phyloP scores from a whole-genome alignment of 352 stramenopile genomes.

The Globisporangium camurandrum region DNA sequence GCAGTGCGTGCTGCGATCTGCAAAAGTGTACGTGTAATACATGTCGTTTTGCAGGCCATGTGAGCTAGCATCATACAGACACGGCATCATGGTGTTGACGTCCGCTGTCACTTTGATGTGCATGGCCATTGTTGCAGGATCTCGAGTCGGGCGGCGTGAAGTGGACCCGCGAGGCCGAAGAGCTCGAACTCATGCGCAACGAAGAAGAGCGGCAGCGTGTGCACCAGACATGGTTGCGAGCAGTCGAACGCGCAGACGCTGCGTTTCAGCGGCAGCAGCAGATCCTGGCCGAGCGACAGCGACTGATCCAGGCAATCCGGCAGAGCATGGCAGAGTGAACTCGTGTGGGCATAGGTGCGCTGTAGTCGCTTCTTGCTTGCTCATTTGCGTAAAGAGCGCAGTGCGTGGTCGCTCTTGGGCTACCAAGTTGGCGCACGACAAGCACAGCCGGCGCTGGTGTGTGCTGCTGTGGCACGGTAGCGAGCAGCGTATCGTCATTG shows the following conservation, averaged over 20 bases:
- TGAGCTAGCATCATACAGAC: neutral
- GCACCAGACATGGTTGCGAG: constrained; percentile 44
- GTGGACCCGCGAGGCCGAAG: constrained; percentile 35
- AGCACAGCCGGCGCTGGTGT: no score
- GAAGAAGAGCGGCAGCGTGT: constrained; percentile 52
- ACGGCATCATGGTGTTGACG: no score
- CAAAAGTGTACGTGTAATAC: constrained; percentile 21
- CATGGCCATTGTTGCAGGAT: neutral
- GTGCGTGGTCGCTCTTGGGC: no score
- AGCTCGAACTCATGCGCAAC: constrained; percentile 42
- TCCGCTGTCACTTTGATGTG: no score
- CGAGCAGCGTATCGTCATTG: no score
- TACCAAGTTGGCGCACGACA: no score
- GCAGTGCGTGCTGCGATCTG: constrained; percentile 41
- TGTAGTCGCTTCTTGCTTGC: no score
- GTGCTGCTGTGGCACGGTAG: no score
- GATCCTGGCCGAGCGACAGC: constrained; percentile 40
- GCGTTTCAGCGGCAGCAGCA: constrained; percentile 41
- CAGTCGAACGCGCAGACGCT: constrained; percentile 22
- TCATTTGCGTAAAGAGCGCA: no score
- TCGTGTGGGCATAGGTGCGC: no score
- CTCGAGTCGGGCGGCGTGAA: constrained; percentile 29
- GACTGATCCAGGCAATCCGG: constrained; percentile 44
- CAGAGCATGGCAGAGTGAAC: constrained; percentile 56
- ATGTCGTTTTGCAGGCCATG: neutral